Percentiles rank a stretch among this genome's conserved stretches.
These are phyloP conservation scores for Thielaviopsis euricoi DNA, from an alignment of 2,329 filamentous ascomycete species.

Conservation along the genomic window DNA sequence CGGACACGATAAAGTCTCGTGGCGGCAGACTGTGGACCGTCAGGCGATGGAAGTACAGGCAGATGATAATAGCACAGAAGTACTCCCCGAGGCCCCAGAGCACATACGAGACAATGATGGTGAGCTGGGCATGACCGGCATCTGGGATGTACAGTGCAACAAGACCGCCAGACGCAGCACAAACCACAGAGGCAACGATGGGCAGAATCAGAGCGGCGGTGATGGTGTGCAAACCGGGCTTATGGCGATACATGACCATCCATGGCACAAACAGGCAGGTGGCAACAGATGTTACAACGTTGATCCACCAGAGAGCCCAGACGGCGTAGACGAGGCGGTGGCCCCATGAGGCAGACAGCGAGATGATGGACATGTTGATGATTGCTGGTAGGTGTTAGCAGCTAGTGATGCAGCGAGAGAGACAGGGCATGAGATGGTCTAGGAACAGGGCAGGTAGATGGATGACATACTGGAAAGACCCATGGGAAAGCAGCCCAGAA, in stretches of 20 bases:
- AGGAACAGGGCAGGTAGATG: too few relatives aligned
- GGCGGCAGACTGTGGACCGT: constrained; percentile 50
- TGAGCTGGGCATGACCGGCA: constrained; percentile 38
- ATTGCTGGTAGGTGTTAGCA: constrained; percentile 28
- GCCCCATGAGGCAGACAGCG: constrained; percentile 46
- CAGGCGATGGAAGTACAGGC: constrained; percentile 55
- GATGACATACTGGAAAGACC: constrained; percentile 30
- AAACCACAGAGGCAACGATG: constrained; percentile 52
- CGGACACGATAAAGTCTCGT: constrained; percentile 49
- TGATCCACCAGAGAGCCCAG: constrained; percentile 43
- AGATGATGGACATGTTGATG: constrained; percentile 42
- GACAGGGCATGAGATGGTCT: neutral
- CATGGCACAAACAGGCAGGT: constrained; percentile 39
- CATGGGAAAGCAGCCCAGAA: constrained; percentile 54
- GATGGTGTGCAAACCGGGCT: constrained; percentile 35
- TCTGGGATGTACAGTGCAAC: constrained; percentile 43
- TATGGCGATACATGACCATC: constrained; percentile 33
- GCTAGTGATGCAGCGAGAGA: neutral
- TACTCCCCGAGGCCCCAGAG: constrained; percentile 48
- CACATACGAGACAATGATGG: constrained; percentile 47
- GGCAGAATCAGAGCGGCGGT: constrained; percentile 50
- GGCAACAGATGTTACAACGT: constrained; percentile 33
- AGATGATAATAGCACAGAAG: constrained; percentile 45
- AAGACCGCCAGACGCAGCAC: constrained; percentile 46
- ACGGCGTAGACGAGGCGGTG: constrained; percentile 34